These are phyloP conservation scores for Curvularia eragrostidis DNA, from an alignment of 2,329 filamentous ascomycete genomes.

Conservation along the genomic window DNA sequence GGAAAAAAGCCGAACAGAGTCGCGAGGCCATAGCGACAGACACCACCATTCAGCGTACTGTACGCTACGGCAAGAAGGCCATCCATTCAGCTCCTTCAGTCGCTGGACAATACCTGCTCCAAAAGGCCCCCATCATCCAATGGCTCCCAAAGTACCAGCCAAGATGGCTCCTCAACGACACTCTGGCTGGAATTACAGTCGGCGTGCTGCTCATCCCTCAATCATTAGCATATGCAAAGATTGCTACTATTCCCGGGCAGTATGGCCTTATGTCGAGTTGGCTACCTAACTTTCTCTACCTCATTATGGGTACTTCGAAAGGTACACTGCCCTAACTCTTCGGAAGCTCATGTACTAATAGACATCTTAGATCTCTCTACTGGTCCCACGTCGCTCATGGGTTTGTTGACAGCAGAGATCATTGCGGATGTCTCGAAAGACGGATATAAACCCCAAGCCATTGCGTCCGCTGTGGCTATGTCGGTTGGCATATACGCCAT, in stretches of 20 bases:
- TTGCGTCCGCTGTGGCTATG: conserved; percentile 67
- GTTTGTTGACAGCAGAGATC: conserved; percentile 68
- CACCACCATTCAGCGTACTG: conserved; percentile 37
- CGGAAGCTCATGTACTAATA: conserved; percentile 44
- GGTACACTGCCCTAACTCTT: conserved; percentile 21
- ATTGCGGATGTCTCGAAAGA: conserved; percentile 61
- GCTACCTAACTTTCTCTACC: conserved; percentile 93
- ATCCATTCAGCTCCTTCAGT: conserved; percentile 58
- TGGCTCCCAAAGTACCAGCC: conserved; percentile 69
- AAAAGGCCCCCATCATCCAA: conserved; percentile 67
- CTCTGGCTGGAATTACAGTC: conserved; percentile 70
- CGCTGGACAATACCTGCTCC: conserved; percentile 62
- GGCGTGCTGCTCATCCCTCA: conserved; percentile 87
- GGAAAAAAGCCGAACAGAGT: conserved; percentile 21
- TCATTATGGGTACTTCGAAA: conserved; percentile 81
- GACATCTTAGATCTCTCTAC: conserved; percentile 65
- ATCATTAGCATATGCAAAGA: conserved; percentile 93
- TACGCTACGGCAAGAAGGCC: conserved; percentile 42
- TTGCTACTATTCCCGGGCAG: conserved; percentile 86
- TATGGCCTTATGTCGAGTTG: conserved; percentile 91
- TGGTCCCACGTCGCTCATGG: conserved; percentile 69
- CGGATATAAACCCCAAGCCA: conserved; percentile 60
- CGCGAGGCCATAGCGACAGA: conserved; percentile 34
- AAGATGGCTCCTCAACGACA: conserved; percentile 67
- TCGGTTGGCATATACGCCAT: conserved; percentile 69